Conservation (phyloP, 2,329 filamentous ascomycete species). For the Sarocladium strictum region DNA sequence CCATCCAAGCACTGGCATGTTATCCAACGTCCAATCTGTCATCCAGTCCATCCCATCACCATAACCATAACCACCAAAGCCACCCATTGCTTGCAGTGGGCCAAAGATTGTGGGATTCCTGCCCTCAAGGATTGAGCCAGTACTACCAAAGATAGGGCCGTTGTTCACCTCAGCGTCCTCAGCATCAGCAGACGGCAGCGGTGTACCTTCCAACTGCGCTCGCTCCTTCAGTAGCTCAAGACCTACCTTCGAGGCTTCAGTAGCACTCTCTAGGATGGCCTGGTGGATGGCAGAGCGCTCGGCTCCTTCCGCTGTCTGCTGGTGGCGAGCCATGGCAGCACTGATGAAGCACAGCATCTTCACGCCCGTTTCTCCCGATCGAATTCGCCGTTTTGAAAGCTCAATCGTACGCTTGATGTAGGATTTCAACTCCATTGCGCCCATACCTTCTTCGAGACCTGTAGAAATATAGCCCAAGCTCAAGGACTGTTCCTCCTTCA, state of each 20-base stretch:
- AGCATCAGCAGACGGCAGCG: background rate
- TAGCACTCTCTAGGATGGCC: constrained; percentile 21
- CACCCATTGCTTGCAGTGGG: constrained; percentile 2
- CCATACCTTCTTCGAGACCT: constrained; percentile 17
- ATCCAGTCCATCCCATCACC: constrained; percentile 19
- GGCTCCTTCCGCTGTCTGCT: constrained; percentile 25
- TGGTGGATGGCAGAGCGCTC: constrained; percentile 24
- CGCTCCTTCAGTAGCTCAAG: constrained; percentile 27
- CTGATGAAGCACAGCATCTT: constrained; percentile 33
- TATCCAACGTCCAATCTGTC: constrained; percentile 22
- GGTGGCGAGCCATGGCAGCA: constrained; percentile 25
- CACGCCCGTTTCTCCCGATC: constrained; percentile 36
- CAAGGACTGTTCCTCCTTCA: constrained; percentile 34
- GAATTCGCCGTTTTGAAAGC: constrained; percentile 29
- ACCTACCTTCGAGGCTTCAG: constrained; percentile 20
- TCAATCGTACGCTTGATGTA: constrained; percentile 21
- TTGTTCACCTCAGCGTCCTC: constrained; percentile 1
- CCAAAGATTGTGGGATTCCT: background rate
- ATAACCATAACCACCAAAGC: constrained; percentile 6
- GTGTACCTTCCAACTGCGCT: constrained; percentile 22
- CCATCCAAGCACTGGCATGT: constrained; percentile 18
- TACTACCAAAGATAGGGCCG: background rate
- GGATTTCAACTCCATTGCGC: constrained; percentile 21
- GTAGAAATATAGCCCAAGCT: constrained; percentile 23
- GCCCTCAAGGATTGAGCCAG: constrained; percentile 4